phyloP scores from a whole-genome alignment of 139 green algal genomes.

The Ulvella scutata region DNA sequence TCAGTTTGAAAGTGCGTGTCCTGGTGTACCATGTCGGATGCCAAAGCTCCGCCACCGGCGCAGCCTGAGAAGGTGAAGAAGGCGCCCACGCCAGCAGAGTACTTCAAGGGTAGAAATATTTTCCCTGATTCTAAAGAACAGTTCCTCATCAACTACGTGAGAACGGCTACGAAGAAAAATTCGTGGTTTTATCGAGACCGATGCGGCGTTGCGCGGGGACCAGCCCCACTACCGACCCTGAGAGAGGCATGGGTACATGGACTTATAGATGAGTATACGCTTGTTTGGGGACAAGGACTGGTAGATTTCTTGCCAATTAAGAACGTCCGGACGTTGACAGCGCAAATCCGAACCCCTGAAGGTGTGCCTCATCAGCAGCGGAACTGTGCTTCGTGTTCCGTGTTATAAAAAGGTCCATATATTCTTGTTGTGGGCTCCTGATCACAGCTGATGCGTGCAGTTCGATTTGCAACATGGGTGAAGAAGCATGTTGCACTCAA shows the following conservation, averaged over 20 bases:
- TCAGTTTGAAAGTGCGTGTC: too few relatives aligned
- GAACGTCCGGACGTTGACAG: background rate
- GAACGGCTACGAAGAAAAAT: background rate
- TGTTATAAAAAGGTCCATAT: background rate
- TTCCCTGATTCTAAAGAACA: background rate
- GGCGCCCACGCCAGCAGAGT: background rate
- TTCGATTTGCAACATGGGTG: background rate
- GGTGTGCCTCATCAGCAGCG: background rate
- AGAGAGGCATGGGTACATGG: background rate
- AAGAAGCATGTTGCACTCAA: background rate
- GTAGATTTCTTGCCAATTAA: background rate
- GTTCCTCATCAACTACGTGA: background rate
- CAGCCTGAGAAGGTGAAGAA: background rate
- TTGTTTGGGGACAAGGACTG: background rate
- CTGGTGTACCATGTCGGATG: background rate
- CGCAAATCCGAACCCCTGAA: background rate
- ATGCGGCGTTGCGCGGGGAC: background rate
- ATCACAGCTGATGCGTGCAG: background rate
- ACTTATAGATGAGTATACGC: background rate
- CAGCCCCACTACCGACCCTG: background rate
- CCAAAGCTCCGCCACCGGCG: background rate
- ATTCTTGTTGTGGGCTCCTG: background rate
- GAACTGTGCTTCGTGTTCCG: background rate
- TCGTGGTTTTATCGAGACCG: background rate
- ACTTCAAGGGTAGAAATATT: background rate